A percentile compares a stretch with the other conserved stretches of the same genome.
These are phyloP conservation scores for Aspergillus proliferans DNA, from an alignment of 2,329 filamentous ascomycete genomes.

Conservation along the genomic window DNA sequence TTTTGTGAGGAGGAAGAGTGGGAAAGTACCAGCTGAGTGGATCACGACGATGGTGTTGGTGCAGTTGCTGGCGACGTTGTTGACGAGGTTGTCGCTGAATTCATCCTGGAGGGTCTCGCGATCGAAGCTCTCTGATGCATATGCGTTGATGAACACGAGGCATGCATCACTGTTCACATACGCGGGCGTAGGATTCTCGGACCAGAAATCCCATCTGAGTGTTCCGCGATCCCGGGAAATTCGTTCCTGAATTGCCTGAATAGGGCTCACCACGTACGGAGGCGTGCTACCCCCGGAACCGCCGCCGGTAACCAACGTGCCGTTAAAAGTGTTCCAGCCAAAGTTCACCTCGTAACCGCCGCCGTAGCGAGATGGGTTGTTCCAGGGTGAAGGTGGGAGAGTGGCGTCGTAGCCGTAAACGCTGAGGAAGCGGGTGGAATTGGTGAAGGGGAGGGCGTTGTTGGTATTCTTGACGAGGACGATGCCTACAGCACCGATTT, in stretches of 20 bases:
- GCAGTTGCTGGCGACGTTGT: constrained; percentile 65
- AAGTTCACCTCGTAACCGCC: neutral
- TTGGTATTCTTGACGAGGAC: constrained; percentile 50
- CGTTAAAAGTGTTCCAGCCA: constrained; percentile 26
- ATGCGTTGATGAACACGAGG: constrained; percentile 77
- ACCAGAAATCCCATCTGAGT: neutral
- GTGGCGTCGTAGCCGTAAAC: constrained; percentile 56
- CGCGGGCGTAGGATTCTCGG: neutral
- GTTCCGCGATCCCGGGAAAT: neutral
- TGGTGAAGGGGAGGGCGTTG: constrained; percentile 42
- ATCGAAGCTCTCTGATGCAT: constrained; percentile 75
- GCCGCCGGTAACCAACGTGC: constrained; percentile 43
- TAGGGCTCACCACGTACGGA: constrained; percentile 33
- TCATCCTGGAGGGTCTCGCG: constrained; percentile 52
- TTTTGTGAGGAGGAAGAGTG: neutral
- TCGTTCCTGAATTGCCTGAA: neutral
- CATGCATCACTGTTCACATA: neutral
- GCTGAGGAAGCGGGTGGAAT: constrained; percentile 31
- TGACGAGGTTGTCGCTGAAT: constrained; percentile 73
- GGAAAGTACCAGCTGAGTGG: constrained; percentile 68
- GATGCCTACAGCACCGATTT: constrained; percentile 53
- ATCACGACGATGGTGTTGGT: constrained; percentile 83
- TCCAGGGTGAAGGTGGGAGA: neutral
- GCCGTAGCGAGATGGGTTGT: neutral
- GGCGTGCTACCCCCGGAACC: constrained; percentile 47